These are phyloP conservation scores for Eimeria necatrix DNA, from an alignment of 169 alveolate genomes.

Conservation along the genomic window DNA sequence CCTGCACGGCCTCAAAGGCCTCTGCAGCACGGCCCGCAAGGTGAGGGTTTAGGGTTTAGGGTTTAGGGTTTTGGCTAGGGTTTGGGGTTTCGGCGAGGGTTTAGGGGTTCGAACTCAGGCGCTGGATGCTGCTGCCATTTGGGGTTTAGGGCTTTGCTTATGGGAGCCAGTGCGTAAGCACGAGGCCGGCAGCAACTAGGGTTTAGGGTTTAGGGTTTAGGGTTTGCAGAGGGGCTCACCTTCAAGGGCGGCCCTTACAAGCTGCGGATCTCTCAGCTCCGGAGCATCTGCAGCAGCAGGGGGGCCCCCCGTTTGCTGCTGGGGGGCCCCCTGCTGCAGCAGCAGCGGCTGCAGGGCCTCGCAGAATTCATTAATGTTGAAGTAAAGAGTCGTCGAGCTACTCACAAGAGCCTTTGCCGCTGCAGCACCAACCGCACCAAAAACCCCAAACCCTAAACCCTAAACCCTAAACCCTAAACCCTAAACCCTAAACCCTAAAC, in stretches of 20 bases:
- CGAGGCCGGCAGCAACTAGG: too few relatives aligned
- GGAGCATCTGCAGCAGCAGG: neutral
- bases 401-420: neutral
- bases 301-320: neutral
- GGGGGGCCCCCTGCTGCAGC: slow-evolving; percentile 13
- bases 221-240: neutral
- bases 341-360: neutral
- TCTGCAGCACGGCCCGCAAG: neutral
- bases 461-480: slow-evolving; percentile 24
- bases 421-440: neutral
- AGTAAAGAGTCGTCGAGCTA: neutral
- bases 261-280: neutral
- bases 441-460: neutral
- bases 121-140: too few relatives aligned
- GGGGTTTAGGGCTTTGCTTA: too few relatives aligned
- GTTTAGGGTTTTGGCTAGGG: neutral
- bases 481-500: neutral
- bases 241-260: neutral
- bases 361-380: neutral
- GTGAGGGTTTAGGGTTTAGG: neutral
- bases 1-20: slow-evolving; percentile 9
- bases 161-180: too few relatives aligned
- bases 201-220: too few relatives aligned
- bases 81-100: neutral
- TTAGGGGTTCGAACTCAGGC: neutral